Evolutionary conservation across 441 rosid genomes (phyloP), one percentile per base, ranked within the genome.

Genomic region (Aquilaria agallochum): DNA sequence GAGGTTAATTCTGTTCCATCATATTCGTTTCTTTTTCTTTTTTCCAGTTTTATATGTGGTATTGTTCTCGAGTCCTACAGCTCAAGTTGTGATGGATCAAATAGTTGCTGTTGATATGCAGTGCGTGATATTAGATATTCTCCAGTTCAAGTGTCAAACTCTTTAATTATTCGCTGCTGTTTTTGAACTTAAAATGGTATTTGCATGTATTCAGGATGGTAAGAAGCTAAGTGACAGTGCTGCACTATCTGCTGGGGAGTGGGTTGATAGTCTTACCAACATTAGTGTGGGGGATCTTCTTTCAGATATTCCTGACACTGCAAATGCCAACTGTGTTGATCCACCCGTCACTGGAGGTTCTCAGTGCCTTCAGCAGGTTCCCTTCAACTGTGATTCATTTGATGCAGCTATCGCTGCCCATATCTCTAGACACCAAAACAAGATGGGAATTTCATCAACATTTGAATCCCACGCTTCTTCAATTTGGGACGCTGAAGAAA

Each of bases 381-480:
- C 96, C n/a, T 86, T 88, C 71, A 86, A 86, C 77, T 89, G 95
- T 27, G 97, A 95, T 76, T 95, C 99, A 56, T 95, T 95, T 57
- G 99, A 95, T 77, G 98, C 97, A 66, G 99, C 90, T 54, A 83
- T 92, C 70, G 99, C 99, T 75, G 99, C 96, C 63, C 98, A 95
- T 76, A 68, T 92, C 68, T 81, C 85, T 56, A 85, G 72, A 72
- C 95, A 88, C 67, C 95, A 88, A 73, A 79, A 77, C 72, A 84
- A 76, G 76, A 71, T 70, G 62, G 83, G 65, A 49, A 64, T 66
- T 66, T 69, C 72, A 60, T 71, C 87, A n/a, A 61, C 73, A 4
- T 55, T 74, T 62, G 58, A 74, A 64, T 69, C 81, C 71, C 83
- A 79, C 60, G 60, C 85, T 31, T 72, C 90, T 49, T 89, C 98